Conservation (phyloP, 192 early-diverging fungal species). For the Gamsiella multidivaricata region DNA sequence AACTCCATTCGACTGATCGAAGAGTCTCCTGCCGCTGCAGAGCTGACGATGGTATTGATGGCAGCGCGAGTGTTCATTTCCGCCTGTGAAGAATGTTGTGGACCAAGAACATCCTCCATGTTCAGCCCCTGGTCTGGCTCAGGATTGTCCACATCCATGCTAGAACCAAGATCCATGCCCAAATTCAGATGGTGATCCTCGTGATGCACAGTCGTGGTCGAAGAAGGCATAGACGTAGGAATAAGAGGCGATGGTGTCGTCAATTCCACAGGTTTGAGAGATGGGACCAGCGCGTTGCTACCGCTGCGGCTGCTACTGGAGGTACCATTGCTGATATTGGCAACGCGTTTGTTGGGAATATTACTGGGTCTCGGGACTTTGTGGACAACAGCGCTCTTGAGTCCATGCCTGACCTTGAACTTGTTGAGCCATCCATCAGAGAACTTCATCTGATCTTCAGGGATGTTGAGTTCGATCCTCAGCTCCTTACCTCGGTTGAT, state of each 20-base stretch:
- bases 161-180: neutral
- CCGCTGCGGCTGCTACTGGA: neutral
- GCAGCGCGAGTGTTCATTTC: too few relatives aligned
- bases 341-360: neutral
- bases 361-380: neutral
- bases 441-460: constrained; percentile 26
- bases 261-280: neutral
- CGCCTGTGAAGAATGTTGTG: neutral
- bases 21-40: neutral
- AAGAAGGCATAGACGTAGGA: neutral
- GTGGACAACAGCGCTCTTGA: constrained; percentile 10
- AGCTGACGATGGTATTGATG: neutral
- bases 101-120: constrained; percentile 8
- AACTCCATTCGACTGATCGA: constrained; percentile 2
- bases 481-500: constrained; percentile 38
- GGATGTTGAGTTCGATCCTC: constrained; percentile 17
- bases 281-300: neutral
- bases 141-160: constrained; percentile 12
- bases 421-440: constrained; percentile 54
- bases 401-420: constrained; percentile 54
- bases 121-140: neutral
- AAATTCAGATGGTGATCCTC: constrained; percentile 1
- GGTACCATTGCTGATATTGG: neutral
- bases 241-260: neutral
- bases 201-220: neutral